These are phyloP conservation scores for Fusarium sublunatum DNA, from an alignment of 2,329 filamentous ascomycete genomes.

Conservation along the genomic window DNA sequence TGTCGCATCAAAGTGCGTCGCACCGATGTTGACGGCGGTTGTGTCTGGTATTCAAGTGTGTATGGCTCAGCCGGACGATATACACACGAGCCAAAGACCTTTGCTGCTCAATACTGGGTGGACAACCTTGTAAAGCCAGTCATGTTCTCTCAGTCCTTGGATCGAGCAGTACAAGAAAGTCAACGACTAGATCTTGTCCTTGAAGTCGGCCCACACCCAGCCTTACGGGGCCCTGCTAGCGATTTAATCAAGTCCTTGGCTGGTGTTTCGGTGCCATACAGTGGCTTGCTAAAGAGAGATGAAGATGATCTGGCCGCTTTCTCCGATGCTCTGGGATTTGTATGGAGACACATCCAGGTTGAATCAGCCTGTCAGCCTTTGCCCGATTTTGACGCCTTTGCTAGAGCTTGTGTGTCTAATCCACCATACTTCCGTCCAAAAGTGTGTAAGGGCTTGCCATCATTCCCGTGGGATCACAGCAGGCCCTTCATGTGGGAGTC, in stretches of 20 bases:
- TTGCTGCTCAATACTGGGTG: conserved; percentile 32
- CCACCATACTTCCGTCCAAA: too few relatives aligned
- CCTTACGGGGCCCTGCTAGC: conserved; percentile 58
- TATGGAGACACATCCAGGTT: conserved; percentile 14
- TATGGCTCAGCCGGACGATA: background rate
- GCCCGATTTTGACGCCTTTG: too few relatives aligned
- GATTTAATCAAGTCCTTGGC: conserved; percentile 48
- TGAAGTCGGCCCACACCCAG: conserved; percentile 61
- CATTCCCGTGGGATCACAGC: too few relatives aligned
- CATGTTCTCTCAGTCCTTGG: conserved; percentile 33
- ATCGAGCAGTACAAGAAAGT: background rate
- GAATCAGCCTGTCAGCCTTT: too few relatives aligned
- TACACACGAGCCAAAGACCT: background rate
- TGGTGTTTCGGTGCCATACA: background rate
- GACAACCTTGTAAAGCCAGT: conserved; percentile 42
- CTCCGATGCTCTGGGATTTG: conserved; percentile 19
- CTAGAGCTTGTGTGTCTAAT: too few relatives aligned
- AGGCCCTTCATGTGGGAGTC: too few relatives aligned
- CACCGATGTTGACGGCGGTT: background rate
- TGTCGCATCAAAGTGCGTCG: background rate
- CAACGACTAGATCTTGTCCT: conserved; percentile 21
- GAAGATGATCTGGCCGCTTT: conserved; percentile 29
- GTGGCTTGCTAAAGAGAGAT: conserved; percentile 23
- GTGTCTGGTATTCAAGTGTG: background rate
- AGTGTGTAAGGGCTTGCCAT: too few relatives aligned